A percentile compares a stretch with the other conserved stretches of the same genome.
These are phyloP conservation scores for Phytophthora multivora DNA, from an alignment of 352 stramenopile genomes.

Conservation along the genomic window DNA sequence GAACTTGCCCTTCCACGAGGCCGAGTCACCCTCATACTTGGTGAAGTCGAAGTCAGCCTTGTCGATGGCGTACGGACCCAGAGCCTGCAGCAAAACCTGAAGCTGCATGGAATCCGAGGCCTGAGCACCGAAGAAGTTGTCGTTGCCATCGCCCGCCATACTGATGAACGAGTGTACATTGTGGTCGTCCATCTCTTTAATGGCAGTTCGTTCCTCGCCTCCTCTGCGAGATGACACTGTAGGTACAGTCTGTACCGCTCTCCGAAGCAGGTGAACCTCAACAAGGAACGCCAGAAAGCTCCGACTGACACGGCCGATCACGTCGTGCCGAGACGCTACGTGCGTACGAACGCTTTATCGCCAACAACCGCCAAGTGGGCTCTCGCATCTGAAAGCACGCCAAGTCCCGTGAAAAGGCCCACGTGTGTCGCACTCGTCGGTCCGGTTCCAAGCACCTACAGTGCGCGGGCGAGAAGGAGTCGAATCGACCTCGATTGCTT, in stretches of 20 bases:
- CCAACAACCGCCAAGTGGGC: slow-evolving; percentile 43
- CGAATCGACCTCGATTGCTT: slow-evolving; percentile 46
- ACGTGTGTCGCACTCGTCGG: slow-evolving; percentile 62
- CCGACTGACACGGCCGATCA: slow-evolving; percentile 59
- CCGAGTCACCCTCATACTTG: too few relatives aligned
- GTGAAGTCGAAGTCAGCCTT: too few relatives aligned
- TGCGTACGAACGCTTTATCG: slow-evolving; percentile 55
- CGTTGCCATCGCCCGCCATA: too few relatives aligned
- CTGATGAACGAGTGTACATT: too few relatives aligned
- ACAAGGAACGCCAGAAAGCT: slow-evolving; percentile 38
- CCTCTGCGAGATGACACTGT: background rate
- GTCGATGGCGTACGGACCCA: too few relatives aligned
- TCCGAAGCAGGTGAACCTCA: slow-evolving; percentile 36
- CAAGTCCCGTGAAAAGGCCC: slow-evolving; percentile 60
- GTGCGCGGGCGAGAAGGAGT: slow-evolving; percentile 28
- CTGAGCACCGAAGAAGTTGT: too few relatives aligned
- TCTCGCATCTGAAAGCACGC: slow-evolving; percentile 56
- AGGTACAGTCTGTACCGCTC: background rate
- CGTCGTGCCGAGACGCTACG: slow-evolving; percentile 62
- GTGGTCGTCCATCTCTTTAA: too few relatives aligned
- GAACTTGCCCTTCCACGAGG: too few relatives aligned
- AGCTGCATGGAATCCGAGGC: too few relatives aligned
- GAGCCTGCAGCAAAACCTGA: too few relatives aligned
- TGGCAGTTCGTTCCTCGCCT: background rate
- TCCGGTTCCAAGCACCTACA: slow-evolving; percentile 29